phyloP scores from a whole-genome alignment of 2,329 filamentous ascomycete species.

The Talaromyces sp. region DNA sequence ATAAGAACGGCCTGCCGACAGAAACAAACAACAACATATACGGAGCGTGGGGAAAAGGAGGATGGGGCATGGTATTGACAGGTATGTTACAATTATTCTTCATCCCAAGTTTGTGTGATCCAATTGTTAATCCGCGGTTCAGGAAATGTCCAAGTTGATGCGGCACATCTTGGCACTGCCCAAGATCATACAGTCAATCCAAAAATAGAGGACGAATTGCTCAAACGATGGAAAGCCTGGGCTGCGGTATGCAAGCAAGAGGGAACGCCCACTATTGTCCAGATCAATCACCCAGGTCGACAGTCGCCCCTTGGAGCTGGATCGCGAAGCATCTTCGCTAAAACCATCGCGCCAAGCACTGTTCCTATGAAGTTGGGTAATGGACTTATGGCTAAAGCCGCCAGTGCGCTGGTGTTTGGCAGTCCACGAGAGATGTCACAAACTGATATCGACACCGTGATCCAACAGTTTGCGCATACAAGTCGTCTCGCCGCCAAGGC shows the following conservation, averaged over 20 bases:
- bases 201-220: conserved; percentile 11
- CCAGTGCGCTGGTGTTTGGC: conserved; percentile 31
- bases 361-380: conserved; percentile 36
- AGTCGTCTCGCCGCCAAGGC: conserved; percentile 46
- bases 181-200: conserved; percentile 19
- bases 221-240: conserved; percentile 21
- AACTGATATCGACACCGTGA: conserved; percentile 49
- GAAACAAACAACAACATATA: conserved; percentile 31
- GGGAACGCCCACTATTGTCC: conserved; percentile 38
- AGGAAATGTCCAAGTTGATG: conserved; percentile 41
- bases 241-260: conserved; percentile 26
- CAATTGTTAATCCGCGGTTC: neutral
- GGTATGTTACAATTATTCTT: conserved; percentile 21
- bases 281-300: conserved; percentile 41
- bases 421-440: conserved; percentile 52
- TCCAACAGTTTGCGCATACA: conserved; percentile 48
- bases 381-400: conserved; percentile 28
- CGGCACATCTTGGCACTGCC: conserved; percentile 32
- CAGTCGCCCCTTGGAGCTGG: conserved; percentile 39
- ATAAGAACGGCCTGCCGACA: conserved; percentile 1
- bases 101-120: neutral
- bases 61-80: conserved; percentile 39
- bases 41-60: conserved; percentile 43
- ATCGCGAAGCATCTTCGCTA: conserved; percentile 22
- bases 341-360: conserved; percentile 32